Evolutionary conservation across 306 rosid species (phyloP), one percentile per base, ranked within the genome.

Genomic region (Sicyos baderoa): DNA sequence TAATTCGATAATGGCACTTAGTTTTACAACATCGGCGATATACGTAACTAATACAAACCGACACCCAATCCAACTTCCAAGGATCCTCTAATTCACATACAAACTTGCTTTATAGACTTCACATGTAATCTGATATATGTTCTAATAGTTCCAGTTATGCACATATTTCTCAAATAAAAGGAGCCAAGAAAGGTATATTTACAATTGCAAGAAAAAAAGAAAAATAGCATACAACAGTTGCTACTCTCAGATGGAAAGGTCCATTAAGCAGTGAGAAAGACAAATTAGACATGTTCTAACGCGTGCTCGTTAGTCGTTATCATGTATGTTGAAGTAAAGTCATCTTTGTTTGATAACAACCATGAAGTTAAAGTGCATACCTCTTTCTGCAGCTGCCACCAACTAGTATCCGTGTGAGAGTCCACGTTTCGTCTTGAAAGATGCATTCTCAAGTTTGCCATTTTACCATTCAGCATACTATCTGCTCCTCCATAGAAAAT

Each of bases 381-480:
- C 84, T 67, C 70, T 73, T 78, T 37, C 72, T 75, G 82, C 78
- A 76, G 35, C 25, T 13, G 78, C n/a, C 83, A 75, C 72, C 29
- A 65, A 52, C 72, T 75, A 61, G 76, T 76, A 73, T 85, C 76
- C 74, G 83, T 54, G 64, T 59, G 75, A 62, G 79, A 72, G 23
- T 52, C 57, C 40, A 51, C 59, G n/a, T 54, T 80, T 75, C 73
- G 82, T 62, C 50, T 78, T 68, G 58, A 45, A 62, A 79, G 50
- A 76, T 76, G 71, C 72, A 78, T 50, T 70, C 71, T 80, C 40
- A 71, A 68, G 72, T 70, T 48, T 27, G 59, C 65, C 56, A 76
- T 71, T 32, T 65, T 74, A 73, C 72, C 61, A 82, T 79, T 82
- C 63, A 70, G 76, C 64, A 84, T 86, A 55, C 56, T 60, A 54